phyloP scores from a whole-genome alignment of 192 early-diverging fungal genomes.

The Jimgerdemannia lactiflua region DNA sequence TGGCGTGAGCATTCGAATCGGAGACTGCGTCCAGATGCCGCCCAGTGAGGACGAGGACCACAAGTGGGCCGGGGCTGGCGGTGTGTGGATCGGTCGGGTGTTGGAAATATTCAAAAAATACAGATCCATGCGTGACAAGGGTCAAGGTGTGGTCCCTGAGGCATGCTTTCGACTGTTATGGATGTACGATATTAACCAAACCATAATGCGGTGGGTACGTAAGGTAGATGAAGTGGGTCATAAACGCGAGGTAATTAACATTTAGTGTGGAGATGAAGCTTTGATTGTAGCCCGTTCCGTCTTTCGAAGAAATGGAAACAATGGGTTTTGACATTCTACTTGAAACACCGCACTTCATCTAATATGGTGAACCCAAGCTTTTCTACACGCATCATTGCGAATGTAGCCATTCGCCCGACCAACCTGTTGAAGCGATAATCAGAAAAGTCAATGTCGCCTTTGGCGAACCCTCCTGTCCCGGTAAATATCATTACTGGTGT shows the following conservation, averaged over 20 bases:
- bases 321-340: no score
- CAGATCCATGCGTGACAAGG: neutral
- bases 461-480: neutral
- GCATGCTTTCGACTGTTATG: constrained; percentile 1
- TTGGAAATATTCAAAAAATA: neutral
- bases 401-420: neutral
- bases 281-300: no score
- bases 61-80: neutral
- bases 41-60: neutral
- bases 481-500: neutral
- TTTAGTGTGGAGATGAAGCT: neutral
- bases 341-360: no score
- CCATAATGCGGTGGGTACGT: neutral
- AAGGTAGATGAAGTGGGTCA: neutral
- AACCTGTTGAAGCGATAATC: neutral
- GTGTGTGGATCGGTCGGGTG: constrained; percentile 6
- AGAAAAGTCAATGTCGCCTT: constrained; percentile 11
- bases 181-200: constrained; percentile 9
- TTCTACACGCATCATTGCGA: constrained; percentile 18
- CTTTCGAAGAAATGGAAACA: no score
- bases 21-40: constrained; percentile 7
- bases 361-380: neutral
- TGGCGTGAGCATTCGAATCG: neutral
- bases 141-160: neutral
- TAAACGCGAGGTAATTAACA: neutral